A percentile compares a stretch with the other conserved stretches of the same genome.
These are phyloP conservation scores for Alternaria rosae DNA, from an alignment of 2,329 filamentous ascomycete genomes.

Conservation along the genomic window DNA sequence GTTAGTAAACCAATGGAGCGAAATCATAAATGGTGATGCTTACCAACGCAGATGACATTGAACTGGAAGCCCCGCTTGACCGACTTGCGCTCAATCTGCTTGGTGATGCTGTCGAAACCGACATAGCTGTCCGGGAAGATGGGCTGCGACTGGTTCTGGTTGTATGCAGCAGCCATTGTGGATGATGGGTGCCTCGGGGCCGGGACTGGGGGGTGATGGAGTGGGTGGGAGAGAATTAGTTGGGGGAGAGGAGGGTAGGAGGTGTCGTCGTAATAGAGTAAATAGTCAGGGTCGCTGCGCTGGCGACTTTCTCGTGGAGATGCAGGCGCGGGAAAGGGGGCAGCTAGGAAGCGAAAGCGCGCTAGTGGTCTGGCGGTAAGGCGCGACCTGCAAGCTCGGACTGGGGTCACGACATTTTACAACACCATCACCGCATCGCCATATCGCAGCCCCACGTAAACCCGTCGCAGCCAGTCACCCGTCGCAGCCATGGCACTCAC, in stretches of 20 bases:
- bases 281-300: slow-evolving; percentile 44
- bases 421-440: slow-evolving; percentile 33
- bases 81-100: slow-evolving; percentile 99
- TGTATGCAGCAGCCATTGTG: slow-evolving; percentile 70
- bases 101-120: slow-evolving; percentile 99
- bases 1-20: slow-evolving; percentile 10
- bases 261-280: slow-evolving; percentile 30
- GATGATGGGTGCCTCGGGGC: slow-evolving; percentile 35
- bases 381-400: slow-evolving; percentile 31
- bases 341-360: slow-evolving; percentile 48
- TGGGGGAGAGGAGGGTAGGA: slow-evolving; percentile 19
- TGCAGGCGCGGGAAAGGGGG: slow-evolving; percentile 51
- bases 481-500: slow-evolving; percentile 48
- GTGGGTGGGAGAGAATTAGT: slow-evolving; percentile 15
- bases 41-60: slow-evolving; percentile 99
- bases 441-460: slow-evolving; percentile 6
- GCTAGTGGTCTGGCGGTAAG: slow-evolving; percentile 40
- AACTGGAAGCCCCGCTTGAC: slow-evolving; percentile 99
- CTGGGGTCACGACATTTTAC: slow-evolving; percentile 35
- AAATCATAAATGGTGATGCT: slow-evolving; percentile 54
- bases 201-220: slow-evolving; percentile 12
- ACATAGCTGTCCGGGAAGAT: slow-evolving; percentile 96
- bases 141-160: slow-evolving; percentile 65
- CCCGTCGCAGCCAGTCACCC: slow-evolving; percentile 8
- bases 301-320: slow-evolving; percentile 49